These are phyloP conservation scores for Ophiocordyceps sinensis DNA, from an alignment of 2,329 filamentous ascomycete genomes.

Conservation along the genomic window DNA sequence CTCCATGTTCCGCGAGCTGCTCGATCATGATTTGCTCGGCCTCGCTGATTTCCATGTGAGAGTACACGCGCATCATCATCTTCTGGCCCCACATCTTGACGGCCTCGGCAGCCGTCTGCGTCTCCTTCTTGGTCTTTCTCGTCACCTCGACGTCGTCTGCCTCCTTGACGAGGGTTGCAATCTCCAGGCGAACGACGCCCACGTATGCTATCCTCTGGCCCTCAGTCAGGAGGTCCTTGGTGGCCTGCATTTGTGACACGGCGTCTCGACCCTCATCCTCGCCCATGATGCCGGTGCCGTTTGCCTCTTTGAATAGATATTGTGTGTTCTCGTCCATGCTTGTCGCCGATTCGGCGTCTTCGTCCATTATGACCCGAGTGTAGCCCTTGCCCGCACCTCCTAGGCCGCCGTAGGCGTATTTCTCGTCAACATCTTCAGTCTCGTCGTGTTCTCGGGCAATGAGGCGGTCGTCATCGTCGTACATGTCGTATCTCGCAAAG, in stretches of 20 bases:
- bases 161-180: constrained; percentile 63
- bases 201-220: constrained; percentile 95
- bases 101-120: constrained; percentile 56
- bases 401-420: constrained; percentile 57
- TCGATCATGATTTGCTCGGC: constrained; percentile 98
- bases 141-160: constrained; percentile 46
- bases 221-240: constrained; percentile 88
- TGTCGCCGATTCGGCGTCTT: constrained; percentile 84
- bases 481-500: constrained; percentile 84
- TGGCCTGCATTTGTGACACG: constrained; percentile 82
- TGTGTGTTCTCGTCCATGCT: constrained; percentile 96
- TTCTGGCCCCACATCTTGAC: constrained; percentile 96
- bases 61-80: constrained; percentile 90
- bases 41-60: constrained; percentile 89
- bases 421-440: constrained; percentile 49
- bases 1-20: constrained; percentile 84
- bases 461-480: constrained; percentile 82
- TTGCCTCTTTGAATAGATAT: constrained; percentile 75
- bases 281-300: constrained; percentile 43
- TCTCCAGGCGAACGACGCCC: constrained; percentile 68
- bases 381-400: constrained; percentile 92
- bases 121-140: constrained; percentile 56
- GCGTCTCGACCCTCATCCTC: constrained; percentile 80
- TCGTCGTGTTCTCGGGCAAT: constrained; percentile 69
- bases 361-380: constrained; percentile 85